Evolutionary conservation across 805 yeast genomes (phyloP).

Genomic region (Zygoascus bituminiphila): DNA sequence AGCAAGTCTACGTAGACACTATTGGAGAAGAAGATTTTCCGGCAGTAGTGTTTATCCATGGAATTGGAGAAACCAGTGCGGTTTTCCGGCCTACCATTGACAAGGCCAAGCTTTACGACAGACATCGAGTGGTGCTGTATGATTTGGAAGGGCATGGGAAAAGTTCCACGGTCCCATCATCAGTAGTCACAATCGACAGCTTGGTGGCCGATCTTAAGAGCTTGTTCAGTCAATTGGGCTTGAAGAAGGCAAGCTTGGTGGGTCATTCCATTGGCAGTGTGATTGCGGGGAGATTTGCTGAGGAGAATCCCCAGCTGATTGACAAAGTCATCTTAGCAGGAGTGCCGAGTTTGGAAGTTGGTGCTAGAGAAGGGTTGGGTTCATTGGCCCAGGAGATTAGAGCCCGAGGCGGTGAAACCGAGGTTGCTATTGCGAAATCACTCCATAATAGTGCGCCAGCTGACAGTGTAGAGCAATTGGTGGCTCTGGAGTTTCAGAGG

Average conservation of each 20-base stretch:
- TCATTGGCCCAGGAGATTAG: neutral
- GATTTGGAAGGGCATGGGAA: neutral
- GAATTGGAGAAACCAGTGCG: neutral
- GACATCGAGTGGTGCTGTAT: neutral
- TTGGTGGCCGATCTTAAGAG: neutral
- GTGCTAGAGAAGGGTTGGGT: neutral
- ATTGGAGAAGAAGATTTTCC: neutral
- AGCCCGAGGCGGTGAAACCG: neutral
- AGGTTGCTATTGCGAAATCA: neutral
- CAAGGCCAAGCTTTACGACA: neutral
- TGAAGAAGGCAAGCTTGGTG: neutral
- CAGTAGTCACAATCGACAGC: neutral
- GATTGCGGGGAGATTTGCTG: neutral
- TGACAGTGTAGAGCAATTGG: neutral
- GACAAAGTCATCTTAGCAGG: neutral
- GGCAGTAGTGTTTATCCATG: neutral
- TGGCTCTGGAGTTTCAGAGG: neutral
- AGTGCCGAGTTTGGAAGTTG: neutral
- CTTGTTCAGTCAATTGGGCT: neutral
- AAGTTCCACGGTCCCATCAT: neutral
- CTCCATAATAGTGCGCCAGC: neutral
- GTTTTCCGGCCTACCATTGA: neutral
- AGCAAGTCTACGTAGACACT: neutral
- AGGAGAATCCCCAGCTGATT: neutral
- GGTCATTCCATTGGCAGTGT: neutral